Conservation (phyloP, 1,139 yeast genomes). For the Blastobotrys petasosporus region DNA sequence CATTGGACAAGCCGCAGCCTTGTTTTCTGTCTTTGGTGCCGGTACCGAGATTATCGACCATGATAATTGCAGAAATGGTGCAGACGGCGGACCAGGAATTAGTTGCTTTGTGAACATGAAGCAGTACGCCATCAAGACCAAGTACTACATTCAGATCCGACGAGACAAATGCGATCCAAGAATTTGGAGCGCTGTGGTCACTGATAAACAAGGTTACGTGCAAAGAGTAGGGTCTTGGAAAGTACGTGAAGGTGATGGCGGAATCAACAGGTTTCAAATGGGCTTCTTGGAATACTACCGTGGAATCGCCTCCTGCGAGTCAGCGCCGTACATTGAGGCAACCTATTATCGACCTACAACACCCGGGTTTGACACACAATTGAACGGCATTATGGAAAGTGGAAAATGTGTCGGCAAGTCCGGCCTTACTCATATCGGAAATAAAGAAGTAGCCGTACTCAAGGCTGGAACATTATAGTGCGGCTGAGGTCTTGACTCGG, state of each 20-base stretch:
- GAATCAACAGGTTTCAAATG: not conserved
- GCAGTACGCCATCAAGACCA: not conserved
- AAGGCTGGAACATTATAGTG: too few relatives aligned
- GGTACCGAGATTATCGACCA: not conserved
- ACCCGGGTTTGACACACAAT: not conserved
- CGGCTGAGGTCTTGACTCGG: too few relatives aligned
- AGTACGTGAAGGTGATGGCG: not conserved
- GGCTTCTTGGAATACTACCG: conserved; percentile 2
- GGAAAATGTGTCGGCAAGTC: conserved; percentile 1
- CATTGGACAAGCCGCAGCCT: not conserved
- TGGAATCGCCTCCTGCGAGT: not conserved
- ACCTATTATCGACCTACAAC: not conserved
- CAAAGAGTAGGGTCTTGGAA: not conserved
- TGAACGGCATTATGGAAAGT: not conserved
- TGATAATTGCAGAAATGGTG: not conserved
- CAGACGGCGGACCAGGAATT: conserved; percentile 2
- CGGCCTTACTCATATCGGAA: too few relatives aligned
- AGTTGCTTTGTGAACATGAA: not conserved
- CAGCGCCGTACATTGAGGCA: not conserved
- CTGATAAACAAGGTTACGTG: conserved; percentile 1
- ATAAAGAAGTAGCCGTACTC: too few relatives aligned
- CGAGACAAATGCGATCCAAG: not conserved
- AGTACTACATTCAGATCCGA: conserved; percentile 1
- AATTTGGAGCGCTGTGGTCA: not conserved
- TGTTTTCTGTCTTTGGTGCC: conserved; percentile 3